phyloP scores from a whole-genome alignment of 1,284 basidiomycete species.

The Bjerkandera adusta region DNA sequence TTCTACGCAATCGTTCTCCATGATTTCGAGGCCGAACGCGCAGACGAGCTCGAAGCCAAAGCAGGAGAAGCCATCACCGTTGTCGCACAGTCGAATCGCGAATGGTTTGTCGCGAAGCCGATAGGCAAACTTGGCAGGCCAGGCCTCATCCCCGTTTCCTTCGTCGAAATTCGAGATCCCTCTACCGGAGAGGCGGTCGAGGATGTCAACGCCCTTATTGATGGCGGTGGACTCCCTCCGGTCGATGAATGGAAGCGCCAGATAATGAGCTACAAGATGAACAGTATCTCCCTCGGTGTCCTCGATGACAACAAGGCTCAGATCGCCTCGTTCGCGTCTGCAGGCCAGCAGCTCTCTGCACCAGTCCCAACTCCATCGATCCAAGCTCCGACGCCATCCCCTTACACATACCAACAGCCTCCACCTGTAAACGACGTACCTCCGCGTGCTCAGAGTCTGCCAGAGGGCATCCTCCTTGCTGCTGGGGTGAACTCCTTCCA shows the following conservation, averaged over 20 bases:
- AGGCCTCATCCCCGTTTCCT: slow-evolving; percentile 94
- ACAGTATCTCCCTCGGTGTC: slow-evolving; percentile 91
- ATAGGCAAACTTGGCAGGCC: slow-evolving; percentile 94
- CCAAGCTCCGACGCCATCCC: slow-evolving; percentile 29
- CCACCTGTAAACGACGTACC: slow-evolving; percentile 19
- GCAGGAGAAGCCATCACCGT: slow-evolving; percentile 92
- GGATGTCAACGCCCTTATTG: slow-evolving; percentile 79
- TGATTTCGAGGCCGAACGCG: slow-evolving; percentile 92
- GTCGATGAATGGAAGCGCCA: slow-evolving; percentile 99
- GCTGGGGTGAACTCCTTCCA: slow-evolving; percentile 97
- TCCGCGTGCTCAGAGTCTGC: slow-evolving; percentile 45
- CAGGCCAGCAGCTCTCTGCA: slow-evolving; percentile 12
- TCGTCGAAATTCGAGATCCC: slow-evolving; percentile 95
- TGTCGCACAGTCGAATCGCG: slow-evolving; percentile 87
- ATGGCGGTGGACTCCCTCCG: slow-evolving; percentile 83
- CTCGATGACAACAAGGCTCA: slow-evolving; percentile 57
- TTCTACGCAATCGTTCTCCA: slow-evolving; percentile 95
- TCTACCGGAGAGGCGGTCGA: slow-evolving; percentile 74
- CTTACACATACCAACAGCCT: slow-evolving; percentile 24
- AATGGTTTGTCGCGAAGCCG: slow-evolving; percentile 92
- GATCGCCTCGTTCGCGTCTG: slow-evolving; percentile 7
- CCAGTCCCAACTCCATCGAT: slow-evolving; percentile 18
- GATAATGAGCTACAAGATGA: slow-evolving; percentile 94
- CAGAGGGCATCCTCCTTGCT: slow-evolving; percentile 81
- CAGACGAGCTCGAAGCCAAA: slow-evolving; percentile 95